Percentiles rank a stretch among this genome's conserved stretches.
phyloP scores from a whole-genome alignment of 2,329 filamentous ascomycete genomes.

The Aspergillus carbonarius region DNA sequence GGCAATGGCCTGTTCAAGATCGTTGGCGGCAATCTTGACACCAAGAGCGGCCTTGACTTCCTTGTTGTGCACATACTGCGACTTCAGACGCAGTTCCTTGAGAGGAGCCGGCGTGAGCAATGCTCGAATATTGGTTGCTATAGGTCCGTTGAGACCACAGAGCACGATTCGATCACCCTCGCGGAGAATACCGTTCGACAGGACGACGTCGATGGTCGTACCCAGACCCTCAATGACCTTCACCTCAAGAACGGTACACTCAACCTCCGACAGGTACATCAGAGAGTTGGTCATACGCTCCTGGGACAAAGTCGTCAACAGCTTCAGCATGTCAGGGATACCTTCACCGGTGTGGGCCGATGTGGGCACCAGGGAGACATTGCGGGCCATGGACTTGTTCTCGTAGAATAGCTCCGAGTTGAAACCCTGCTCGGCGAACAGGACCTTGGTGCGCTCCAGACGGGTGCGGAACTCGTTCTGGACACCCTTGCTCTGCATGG shows the following conservation, averaged over 20 bases:
- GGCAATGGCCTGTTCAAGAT: conserved; percentile 92
- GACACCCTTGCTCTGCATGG: conserved; percentile 85
- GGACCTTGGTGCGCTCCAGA: conserved; percentile 85
- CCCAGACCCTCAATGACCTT: conserved; percentile 99
- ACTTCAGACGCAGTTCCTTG: conserved; percentile 93
- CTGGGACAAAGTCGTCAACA: conserved; percentile 87
- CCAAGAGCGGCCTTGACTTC: conserved; percentile 97
- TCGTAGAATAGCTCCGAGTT: conserved; percentile 96
- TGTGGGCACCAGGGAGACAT: conserved; percentile 94
- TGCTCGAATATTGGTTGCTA: conserved; percentile 91
- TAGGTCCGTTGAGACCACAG: conserved; percentile 94
- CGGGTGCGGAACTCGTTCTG: conserved; percentile 93
- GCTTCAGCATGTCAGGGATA: conserved; percentile 97
- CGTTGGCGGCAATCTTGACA: conserved; percentile 97
- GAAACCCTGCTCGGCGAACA: conserved; percentile 95
- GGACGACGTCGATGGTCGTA: conserved; percentile 95
- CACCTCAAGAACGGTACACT: conserved; percentile 96
- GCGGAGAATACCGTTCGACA: conserved; percentile 90
- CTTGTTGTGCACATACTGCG: conserved; percentile 97
- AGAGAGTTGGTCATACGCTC: conserved; percentile 95
- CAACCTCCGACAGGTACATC: conserved; percentile 98
- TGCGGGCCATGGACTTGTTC: conserved; percentile 94
- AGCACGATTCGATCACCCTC: conserved; percentile 94
- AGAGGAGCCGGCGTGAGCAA: conserved; percentile 89
- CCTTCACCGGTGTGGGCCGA: conserved; percentile 98